These are phyloP conservation scores for Penium margaritaceum DNA, from an alignment of 139 green algal species.

Conservation along the genomic window DNA sequence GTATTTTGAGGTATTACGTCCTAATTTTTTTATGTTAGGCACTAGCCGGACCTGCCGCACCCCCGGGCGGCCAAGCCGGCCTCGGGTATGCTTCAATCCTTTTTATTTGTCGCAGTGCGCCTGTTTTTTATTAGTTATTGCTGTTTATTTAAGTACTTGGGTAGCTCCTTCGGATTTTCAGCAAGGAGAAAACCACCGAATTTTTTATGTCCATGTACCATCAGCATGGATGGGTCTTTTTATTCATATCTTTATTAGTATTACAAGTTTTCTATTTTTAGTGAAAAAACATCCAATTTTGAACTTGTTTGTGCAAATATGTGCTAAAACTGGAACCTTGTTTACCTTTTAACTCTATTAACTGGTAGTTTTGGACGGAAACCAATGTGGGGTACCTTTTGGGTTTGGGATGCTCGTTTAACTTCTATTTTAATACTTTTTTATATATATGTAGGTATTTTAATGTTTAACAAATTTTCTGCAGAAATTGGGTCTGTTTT, in stretches of 20 bases:
- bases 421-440: conserved; percentile 32
- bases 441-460: conserved; percentile 27
- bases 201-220: conserved; percentile 41
- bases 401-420: conserved; percentile 35
- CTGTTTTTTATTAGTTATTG: conserved; percentile 16
- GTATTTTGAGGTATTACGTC: conserved; percentile 21
- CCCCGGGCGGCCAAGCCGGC: no score
- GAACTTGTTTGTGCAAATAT: conserved; percentile 6
- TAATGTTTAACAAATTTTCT: conserved; percentile 18
- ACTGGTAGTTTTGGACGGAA: conserved; percentile 28
- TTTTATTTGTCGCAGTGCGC: neutral
- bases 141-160: conserved; percentile 30
- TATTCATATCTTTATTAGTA: conserved; percentile 14
- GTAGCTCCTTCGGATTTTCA: conserved; percentile 43
- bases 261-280: conserved; percentile 33
- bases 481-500: conserved; percentile 31
- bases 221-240: conserved; percentile 30
- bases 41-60: neutral
- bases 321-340: conserved; percentile 30
- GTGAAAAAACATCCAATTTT: conserved; percentile 27
- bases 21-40: conserved; percentile 13
- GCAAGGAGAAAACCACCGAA: conserved; percentile 38
- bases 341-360: conserved; percentile 32
- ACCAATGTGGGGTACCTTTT: conserved; percentile 39
- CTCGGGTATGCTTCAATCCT: no score